Evolutionary conservation across 495 filamentous ascomycete species (phyloP).

Genomic region (Hypoxylon fragiforme): DNA sequence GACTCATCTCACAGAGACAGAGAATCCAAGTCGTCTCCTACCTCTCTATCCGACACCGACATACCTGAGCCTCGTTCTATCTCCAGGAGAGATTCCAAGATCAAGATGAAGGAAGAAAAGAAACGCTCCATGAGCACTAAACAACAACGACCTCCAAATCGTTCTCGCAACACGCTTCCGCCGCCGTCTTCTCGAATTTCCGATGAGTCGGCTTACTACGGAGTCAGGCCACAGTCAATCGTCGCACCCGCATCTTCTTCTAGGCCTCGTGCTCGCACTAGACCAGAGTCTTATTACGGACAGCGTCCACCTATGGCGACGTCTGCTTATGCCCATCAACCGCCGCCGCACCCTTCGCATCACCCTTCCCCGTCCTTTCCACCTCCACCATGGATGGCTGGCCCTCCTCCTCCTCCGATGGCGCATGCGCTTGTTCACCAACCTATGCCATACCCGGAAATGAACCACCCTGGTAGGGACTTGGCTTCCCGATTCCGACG

Average conservation of each 20-base stretch:
- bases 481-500: conserved; percentile 43
- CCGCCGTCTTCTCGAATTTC: conserved; percentile 33
- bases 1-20: conserved; percentile 39
- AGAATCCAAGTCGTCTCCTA: conserved; percentile 41
- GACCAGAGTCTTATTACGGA: conserved; percentile 47
- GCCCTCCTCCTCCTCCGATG: conserved; percentile 21
- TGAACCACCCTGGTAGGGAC: conserved; percentile 33
- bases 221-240: conserved; percentile 36
- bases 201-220: conserved; percentile 46
- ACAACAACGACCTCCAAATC: conserved; percentile 29
- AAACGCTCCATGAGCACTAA: conserved; percentile 17
- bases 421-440: conserved; percentile 29
- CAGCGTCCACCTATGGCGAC: conserved; percentile 38
- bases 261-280: conserved; percentile 46
- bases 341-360: conserved; percentile 26
- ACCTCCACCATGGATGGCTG: conserved; percentile 27
- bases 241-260: conserved; percentile 37
- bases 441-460: conserved; percentile 27
- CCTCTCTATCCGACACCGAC: conserved; percentile 49
- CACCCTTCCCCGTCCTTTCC: conserved; percentile 29
- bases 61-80: conserved; percentile 42
- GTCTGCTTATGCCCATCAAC: conserved; percentile 34
- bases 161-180: conserved; percentile 32
- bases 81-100: conserved; percentile 28
- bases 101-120: conserved; percentile 41